Evolutionary conservation across 139 green algal genomes (phyloP), one percentile per base, ranked within the genome.

Genomic region (Chara braunii): DNA sequence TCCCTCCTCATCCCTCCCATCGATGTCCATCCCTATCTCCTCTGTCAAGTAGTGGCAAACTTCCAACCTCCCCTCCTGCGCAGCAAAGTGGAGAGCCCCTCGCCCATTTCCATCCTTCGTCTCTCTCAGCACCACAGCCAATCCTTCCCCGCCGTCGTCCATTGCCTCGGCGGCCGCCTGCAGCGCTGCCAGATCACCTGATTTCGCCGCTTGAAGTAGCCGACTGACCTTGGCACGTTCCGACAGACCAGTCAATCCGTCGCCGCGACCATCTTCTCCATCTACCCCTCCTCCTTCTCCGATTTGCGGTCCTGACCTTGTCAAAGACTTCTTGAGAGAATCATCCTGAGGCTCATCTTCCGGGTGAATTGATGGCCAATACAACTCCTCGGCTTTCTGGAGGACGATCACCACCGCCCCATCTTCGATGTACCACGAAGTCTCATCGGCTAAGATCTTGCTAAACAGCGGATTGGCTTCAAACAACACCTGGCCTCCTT

Each of bases 51-150:
- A 68, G 36, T 32, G 14, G 33, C 33, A 43, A 22, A 70, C 23
- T 3, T 72, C 56, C 7, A 64, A 14, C 2, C 66, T 53, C 5
- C 75, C 75, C 22, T 64, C 29, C 26, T 34, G 53, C 2, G 75
- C 75, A 14, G 77, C 77, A 37, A 83, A 65, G 55, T 83, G 77
- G 24, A 83, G 70, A 3, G 77, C 59, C 22, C 62, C 72, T 24
- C 77, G 43, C 33, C 54, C 59, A n/a, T 78, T 71, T 31, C 29
- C 81, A 61, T 77, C 78, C 18, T 54, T 51, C 29, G 72, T 60
- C 29, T 83, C 54, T 18, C 69, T 50, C 11, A 86, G 44, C 33
- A 72, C 48, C 8, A 3, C 14, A 4, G 37, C 43, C 14, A 42
- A 14, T 24, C 26, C 9, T 42, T 59, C 54, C 24, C 36, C 9